Conservation (phyloP, 2,329 filamentous ascomycete genomes). For the Rugonectria rugulosa region DNA sequence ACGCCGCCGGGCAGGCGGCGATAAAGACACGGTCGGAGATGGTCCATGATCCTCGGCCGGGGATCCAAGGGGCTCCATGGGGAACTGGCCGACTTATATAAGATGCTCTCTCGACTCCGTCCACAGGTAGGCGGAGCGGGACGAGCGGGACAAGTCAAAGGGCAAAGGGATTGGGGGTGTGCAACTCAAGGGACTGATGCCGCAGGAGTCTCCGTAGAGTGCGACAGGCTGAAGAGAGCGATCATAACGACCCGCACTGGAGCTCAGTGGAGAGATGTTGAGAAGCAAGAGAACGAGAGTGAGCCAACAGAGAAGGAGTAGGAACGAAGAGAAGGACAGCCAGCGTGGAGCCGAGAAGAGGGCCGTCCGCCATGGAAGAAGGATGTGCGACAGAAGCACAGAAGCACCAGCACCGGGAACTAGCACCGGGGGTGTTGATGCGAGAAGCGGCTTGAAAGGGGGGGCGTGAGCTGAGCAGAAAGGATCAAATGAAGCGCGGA, state of each 20-base stretch:
- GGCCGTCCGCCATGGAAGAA: constrained; percentile 32
- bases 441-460: constrained; percentile 29
- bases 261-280: constrained; percentile 41
- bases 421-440: constrained; percentile 25
- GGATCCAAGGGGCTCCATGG: constrained; percentile 45
- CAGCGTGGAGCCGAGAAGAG: constrained; percentile 37
- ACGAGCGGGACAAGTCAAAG: constrained; percentile 30
- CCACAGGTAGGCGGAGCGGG: constrained; percentile 33
- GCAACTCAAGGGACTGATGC: constrained; percentile 37
- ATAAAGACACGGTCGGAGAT: constrained; percentile 40
- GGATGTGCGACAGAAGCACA: constrained; percentile 28
- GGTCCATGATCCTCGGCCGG: constrained; percentile 45
- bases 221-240: constrained; percentile 39
- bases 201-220: constrained; percentile 45
- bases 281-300: constrained; percentile 33
- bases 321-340: constrained; percentile 35
- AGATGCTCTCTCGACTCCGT: constrained; percentile 28
- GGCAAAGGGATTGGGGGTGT: constrained; percentile 35
- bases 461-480: constrained; percentile 35
- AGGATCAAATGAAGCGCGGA: background rate
- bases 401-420: background rate
- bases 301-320: constrained; percentile 35
- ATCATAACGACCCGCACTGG: constrained; percentile 49
- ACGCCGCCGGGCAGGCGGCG: constrained; percentile 52
- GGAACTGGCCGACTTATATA: constrained; percentile 38